phyloP scores from a whole-genome alignment of 805 yeast species.

The Yarrowia sp. region DNA sequence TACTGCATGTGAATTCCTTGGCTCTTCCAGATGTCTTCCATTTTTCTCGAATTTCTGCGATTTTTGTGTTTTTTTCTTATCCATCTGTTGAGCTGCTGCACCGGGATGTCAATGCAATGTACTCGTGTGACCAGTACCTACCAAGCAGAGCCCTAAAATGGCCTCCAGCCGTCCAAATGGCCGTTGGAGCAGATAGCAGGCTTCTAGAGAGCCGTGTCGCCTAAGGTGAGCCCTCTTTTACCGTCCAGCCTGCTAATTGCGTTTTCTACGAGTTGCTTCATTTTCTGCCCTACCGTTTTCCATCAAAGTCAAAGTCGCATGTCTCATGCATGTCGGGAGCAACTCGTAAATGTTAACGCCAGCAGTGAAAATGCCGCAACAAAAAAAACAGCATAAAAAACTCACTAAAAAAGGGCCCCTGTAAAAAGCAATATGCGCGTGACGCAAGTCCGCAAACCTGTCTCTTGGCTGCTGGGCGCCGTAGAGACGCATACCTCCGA shows the following conservation, averaged over 20 bases:
- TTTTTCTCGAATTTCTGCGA: not conserved
- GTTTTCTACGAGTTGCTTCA: no score
- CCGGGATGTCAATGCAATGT: no score
- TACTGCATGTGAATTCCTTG: not conserved
- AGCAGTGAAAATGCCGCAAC: slow-evolving; percentile 10
- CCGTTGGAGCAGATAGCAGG: no score
- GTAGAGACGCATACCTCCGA: no score
- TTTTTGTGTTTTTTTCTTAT: not conserved
- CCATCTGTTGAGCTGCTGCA: slow-evolving; percentile 3
- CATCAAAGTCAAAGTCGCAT: not conserved
- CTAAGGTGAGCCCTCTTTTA: no score
- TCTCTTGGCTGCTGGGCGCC: no score
- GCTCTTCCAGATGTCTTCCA: not conserved
- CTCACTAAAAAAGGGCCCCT: not conserved
- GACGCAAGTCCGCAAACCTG: no score
- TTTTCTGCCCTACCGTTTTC: not conserved
- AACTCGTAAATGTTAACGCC: not conserved
- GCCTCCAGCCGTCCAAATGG: no score
- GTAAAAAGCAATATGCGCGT: not conserved
- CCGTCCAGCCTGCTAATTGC: no score
- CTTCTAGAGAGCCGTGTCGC: no score
- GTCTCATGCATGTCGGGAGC: not conserved
- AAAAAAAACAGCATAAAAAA: not conserved
- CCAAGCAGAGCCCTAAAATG: no score
- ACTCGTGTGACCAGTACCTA: no score